phyloP scores from a whole-genome alignment of 768 basidiomycete genomes.

The Daedaleopsis nitida region DNA sequence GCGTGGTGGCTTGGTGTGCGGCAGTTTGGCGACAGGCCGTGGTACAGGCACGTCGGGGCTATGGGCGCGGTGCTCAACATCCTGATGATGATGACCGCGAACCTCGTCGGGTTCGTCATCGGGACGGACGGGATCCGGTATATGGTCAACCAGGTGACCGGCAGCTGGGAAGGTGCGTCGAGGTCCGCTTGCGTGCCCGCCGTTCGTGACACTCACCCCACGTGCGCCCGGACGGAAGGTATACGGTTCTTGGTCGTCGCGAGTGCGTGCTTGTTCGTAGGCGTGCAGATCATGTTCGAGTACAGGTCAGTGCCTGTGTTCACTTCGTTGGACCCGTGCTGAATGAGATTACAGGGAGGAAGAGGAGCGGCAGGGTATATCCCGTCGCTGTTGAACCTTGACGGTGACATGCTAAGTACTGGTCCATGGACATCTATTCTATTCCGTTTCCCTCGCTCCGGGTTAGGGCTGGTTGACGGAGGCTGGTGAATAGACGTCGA shows the following conservation, averaged over 20 bases:
- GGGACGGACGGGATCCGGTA: conserved; percentile 79
- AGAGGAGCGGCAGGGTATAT: conserved; percentile 32
- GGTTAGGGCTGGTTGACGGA: no score
- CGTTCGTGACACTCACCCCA: background rate
- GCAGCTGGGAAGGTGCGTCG: conserved; percentile 61
- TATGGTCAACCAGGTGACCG: conserved; percentile 62
- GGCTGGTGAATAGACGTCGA: no score
- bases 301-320: conserved; percentile 62
- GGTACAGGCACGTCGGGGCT: conserved; percentile 89
- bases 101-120: conserved; percentile 93
- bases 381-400: conserved; percentile 24
- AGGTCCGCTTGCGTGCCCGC: background rate
- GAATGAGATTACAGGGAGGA: conserved; percentile 29
- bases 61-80: conserved; percentile 83
- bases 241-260: conserved; percentile 63
- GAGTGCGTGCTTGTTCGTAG: conserved; percentile 71
- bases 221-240: conserved; percentile 42
- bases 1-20: background rate
- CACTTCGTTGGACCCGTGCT: background rate
- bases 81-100: conserved; percentile 87
- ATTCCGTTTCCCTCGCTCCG: no score
- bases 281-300: conserved; percentile 93
- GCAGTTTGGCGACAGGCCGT: conserved; percentile 66
- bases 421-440: no score
- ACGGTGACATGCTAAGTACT: no score